Evolutionary conservation across 805 yeast genomes (phyloP), one percentile per base, ranked within the genome.

Genomic region (Myxozyma mucilagina): DNA sequence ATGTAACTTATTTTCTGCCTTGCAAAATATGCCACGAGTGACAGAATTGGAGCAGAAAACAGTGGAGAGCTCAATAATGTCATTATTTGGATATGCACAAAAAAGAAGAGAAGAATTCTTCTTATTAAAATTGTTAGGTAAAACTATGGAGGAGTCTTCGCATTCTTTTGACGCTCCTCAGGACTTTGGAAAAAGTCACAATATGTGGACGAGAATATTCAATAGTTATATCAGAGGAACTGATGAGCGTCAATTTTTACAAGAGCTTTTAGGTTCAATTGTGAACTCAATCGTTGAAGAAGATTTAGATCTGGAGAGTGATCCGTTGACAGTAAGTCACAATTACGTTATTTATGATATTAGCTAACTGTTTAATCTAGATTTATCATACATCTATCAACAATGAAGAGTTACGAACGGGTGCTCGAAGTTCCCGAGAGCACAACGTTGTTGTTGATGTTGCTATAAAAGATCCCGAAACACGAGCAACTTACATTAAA

Each of bases 391-490:
- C 68, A 18, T 41, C 67, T 18, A 63, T 70, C n/a, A 64, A 75
- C 36, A 70, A 71, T 36, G 80, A 70, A 53, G 76, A 68, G 67
- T 63, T 67, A 50, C 61, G 65, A 14, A 70, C 72, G 60, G 77
- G 78, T 1, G 57, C 65, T 44, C 65, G 70, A n/a, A 69, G 74
- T 75, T 68, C 72, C 77, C 71, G 74, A 52, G 70, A 43, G 72
- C 78, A 59, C 69, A 76, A 78, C 20, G 70, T 80, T 3, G 71
- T 84, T 4, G 85, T 88, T 0, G 87, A 83, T 56, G 79, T 76
- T 42, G 96, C 98, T 0, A 89, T 93, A 63, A 87, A 87, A 65
- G 92, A 89, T 66, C 82, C 85, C 1, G 85, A 81, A n/a, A 90
- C 93, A 0, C 82, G 94, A 38, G 74, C 75, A 0, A 79, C 80